Conservation (phyloP, 2,329 filamentous ascomycete species). For the Botrytis fabae region DNA sequence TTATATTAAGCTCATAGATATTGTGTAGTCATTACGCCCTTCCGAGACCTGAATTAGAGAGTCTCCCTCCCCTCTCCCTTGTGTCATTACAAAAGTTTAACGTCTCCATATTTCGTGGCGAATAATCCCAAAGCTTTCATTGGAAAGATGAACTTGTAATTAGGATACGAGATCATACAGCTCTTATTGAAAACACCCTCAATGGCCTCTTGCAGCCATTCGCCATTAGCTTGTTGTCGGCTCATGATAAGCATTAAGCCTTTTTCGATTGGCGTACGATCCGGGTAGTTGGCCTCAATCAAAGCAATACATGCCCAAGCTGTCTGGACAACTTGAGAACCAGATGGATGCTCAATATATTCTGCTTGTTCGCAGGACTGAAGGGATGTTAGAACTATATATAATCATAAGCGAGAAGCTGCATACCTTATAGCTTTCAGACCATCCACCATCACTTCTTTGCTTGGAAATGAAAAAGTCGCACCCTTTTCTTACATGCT, state of each 20-base stretch:
- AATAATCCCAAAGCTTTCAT: constrained; percentile 92
- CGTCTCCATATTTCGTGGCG: constrained; percentile 38
- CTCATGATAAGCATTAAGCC: constrained; percentile 81
- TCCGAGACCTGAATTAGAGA: neutral
- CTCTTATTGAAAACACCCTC: constrained; percentile 99
- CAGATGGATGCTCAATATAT: constrained; percentile 71
- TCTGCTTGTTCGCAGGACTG: constrained; percentile 74
- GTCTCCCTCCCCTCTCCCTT: neutral
- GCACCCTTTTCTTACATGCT: constrained; percentile 71
- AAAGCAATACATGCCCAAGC: constrained; percentile 84
- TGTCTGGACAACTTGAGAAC: constrained; percentile 90
- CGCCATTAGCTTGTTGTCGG: constrained; percentile 82
- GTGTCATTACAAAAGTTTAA: constrained; percentile 27
- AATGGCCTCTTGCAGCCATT: constrained; percentile 94
- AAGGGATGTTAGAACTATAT: constrained; percentile 22
- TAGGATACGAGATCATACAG: constrained; percentile 98
- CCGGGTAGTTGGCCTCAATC: constrained; percentile 78
- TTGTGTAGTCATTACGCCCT: neutral
- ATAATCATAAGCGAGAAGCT: constrained; percentile 10
- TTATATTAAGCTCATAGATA: neutral
- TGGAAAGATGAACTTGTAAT: constrained; percentile 97
- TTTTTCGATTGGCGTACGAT: constrained; percentile 68
- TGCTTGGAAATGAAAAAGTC: constrained; percentile 85
- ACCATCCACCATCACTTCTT: constrained; percentile 90
- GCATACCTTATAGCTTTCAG: constrained; percentile 79